phyloP scores from a whole-genome alignment of 2,329 filamentous ascomycete species.

The Pezicula carpinea region DNA sequence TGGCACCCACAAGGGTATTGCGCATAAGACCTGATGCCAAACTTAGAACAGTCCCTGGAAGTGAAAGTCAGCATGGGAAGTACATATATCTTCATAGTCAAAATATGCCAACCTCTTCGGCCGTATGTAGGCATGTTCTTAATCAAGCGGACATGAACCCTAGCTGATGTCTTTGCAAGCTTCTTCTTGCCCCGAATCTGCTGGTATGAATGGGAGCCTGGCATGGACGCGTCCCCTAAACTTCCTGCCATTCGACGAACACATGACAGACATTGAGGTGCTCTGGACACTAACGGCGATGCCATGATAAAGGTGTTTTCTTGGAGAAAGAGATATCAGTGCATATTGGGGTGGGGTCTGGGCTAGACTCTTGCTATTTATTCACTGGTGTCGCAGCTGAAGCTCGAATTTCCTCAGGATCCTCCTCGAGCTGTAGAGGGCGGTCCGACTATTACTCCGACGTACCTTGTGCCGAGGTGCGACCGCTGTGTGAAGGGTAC shows the following conservation, averaged over 20 bases:
- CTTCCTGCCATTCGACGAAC: constrained; percentile 21
- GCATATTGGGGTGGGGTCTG: no score
- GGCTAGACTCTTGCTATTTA: no score
- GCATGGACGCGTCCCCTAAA: constrained; percentile 14
- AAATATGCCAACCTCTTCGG: constrained; percentile 32
- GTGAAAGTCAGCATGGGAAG: constrained; percentile 3
- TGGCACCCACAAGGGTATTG: constrained; percentile 33
- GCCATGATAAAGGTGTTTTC: constrained; percentile 17
- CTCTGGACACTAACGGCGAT: constrained; percentile 20
- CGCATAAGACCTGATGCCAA: constrained; percentile 49
- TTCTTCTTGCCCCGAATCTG: constrained; percentile 39
- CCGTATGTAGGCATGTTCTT: constrained; percentile 49
- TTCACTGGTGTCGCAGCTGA: no score
- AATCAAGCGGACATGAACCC: constrained; percentile 45
- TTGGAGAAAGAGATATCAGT: no score
- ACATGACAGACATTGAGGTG: constrained; percentile 25
- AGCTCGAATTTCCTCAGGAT: no score
- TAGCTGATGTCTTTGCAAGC: constrained; percentile 32
- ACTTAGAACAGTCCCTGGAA: constrained; percentile 45
- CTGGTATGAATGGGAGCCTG: constrained; percentile 20
- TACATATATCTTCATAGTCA: not conserved
- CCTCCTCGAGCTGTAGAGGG: no score
- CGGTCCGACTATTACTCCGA: no score
- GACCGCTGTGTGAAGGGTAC: no score
- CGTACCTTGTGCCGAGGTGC: no score